Evolutionary conservation across 2,329 filamentous ascomycete species (phyloP).

Genomic region (Trichoderma hamatum): DNA sequence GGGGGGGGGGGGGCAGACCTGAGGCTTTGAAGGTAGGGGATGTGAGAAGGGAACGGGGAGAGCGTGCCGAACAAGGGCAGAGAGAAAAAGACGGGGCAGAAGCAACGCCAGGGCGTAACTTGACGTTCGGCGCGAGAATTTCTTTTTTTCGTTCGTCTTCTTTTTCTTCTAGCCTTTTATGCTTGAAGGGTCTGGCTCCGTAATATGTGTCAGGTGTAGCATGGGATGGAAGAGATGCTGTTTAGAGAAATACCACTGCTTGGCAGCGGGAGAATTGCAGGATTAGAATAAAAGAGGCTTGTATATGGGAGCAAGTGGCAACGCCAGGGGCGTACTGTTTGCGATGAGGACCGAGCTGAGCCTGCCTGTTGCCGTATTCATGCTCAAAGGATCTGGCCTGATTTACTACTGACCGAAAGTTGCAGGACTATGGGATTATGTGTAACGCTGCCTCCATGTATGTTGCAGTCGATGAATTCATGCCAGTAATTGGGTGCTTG

Average conservation of each 20-base stretch:
- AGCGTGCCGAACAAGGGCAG: constrained; percentile 15
- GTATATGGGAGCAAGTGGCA: background rate
- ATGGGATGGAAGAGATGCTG: background rate
- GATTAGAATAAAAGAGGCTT: background rate
- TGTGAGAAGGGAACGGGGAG: constrained; percentile 12
- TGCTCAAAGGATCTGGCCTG: background rate
- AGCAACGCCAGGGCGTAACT: constrained; percentile 15
- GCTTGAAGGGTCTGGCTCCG: constrained; percentile 17
- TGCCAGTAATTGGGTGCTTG: background rate
- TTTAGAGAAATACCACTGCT: background rate
- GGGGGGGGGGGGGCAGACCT: background rate
- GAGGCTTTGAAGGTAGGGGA: background rate
- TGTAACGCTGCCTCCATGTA: background rate
- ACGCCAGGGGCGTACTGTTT: background rate
- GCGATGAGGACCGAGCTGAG: background rate
- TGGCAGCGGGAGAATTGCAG: background rate
- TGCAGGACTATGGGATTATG: background rate
- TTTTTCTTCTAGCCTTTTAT: constrained; percentile 1
- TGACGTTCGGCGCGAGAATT: constrained; percentile 14
- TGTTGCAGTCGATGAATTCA: background rate
- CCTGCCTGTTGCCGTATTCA: background rate
- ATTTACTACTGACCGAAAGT: background rate
- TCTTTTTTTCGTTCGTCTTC: background rate
- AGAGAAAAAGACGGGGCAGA: background rate
- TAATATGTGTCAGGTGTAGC: background rate